Base-by-base conservation (phyloP, 1,284 basidiomycete species). In the Phellopilus nigrolimitatus region DNA sequence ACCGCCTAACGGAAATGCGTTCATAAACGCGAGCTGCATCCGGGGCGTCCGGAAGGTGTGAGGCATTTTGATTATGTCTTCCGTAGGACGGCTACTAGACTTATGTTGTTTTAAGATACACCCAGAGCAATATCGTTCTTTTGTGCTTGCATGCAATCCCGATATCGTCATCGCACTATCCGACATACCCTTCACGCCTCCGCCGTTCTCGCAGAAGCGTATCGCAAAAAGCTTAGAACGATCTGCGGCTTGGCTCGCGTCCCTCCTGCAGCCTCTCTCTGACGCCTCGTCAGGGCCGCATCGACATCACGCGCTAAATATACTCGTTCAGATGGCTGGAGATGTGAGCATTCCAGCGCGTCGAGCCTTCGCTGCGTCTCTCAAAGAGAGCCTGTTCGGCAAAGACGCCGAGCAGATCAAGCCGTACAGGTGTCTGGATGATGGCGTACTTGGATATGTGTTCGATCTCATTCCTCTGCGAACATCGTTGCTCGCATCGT, bases 161-260 rank as follows among this genome's bases (percentile, higher is more conserved):
- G 88, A 92, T 60, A 57, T 91, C 17, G 75, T 86, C 9, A 70
- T 88, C 51, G 80, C 88, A 0, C 70, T 91, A 13, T 73, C 79
- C 0, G 89, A 92, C 56, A 80, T 72, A 0, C 84, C 87, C 0
- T 78, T 78, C 61, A 84, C 82, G 0, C 58, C 69, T 1, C 73
- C 78, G 0, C 78, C 82, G 0, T 75, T 81, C 56, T 86, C 82
- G 3, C 84, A 88, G 60, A 90, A 85, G 58, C 79, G 88, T 8
- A 64, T 83, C 3, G 80, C 75, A 24, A 91, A 90, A 62, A 83
- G 81, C 61, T 73, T 91, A 47, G 81, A 86, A 44, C 72, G 88
- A 19, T 81, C 48, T 12, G 33, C 28, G 3, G 34, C 49, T 21
- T 55, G 53, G 53, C 49, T 47, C 25, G 25, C 46, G 3, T n/a